Conservation (phyloP, 2,329 filamentous ascomycete species). For the Phoma sp. region DNA sequence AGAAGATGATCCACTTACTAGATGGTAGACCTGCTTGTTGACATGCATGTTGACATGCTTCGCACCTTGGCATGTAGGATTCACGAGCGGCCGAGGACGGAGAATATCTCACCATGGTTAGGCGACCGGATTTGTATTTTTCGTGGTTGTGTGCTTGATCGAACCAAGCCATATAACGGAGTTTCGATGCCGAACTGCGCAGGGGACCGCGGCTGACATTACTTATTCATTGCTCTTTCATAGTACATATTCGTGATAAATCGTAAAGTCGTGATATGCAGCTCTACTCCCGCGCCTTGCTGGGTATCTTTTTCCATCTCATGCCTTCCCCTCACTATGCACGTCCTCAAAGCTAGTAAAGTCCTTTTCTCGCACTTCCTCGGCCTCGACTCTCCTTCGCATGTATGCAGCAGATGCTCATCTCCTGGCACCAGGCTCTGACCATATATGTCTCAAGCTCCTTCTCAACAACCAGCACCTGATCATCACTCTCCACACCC, state of each 20-base stretch:
- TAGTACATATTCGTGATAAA: neutral
- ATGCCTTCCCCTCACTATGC: neutral
- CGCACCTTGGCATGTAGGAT: slow-evolving; percentile 7
- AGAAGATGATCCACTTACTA: neutral
- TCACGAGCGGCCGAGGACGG: slow-evolving; percentile 5
- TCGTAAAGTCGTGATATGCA: slow-evolving; percentile 1
- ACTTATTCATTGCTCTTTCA: neutral
- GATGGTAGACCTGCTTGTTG: neutral
- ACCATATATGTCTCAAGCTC: slow-evolving; percentile 62
- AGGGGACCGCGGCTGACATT: neutral
- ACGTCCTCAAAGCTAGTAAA: slow-evolving; percentile 22
- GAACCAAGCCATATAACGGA: neutral
- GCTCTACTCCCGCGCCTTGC: neutral
- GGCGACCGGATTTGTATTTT: neutral
- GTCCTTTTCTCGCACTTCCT: slow-evolving; percentile 28
- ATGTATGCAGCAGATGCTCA: slow-evolving; percentile 85
- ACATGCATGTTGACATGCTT: slow-evolving; percentile 5
- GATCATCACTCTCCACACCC: slow-evolving; percentile 20
- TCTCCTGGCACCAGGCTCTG: slow-evolving; percentile 88
- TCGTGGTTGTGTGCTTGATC: neutral
- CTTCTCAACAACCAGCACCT: slow-evolving; percentile 35
- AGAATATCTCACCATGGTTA: neutral
- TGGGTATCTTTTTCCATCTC: slow-evolving; percentile 6
- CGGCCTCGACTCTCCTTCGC: slow-evolving; percentile 56
- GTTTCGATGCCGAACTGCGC: neutral